These are phyloP conservation scores for Piloderma croceum DNA, from an alignment of 768 basidiomycete genomes.

Conservation along the genomic window DNA sequence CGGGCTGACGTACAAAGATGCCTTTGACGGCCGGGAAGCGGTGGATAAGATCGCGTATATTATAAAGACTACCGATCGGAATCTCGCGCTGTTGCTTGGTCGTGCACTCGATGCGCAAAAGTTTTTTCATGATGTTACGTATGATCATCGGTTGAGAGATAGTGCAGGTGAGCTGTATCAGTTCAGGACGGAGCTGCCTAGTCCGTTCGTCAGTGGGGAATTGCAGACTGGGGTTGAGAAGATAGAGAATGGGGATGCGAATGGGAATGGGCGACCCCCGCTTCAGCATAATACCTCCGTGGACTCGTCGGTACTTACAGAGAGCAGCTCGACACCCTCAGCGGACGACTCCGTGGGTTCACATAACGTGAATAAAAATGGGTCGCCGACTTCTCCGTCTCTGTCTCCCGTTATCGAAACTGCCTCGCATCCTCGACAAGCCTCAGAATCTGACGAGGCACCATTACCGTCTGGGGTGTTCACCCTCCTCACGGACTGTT, in stretches of 20 bases:
- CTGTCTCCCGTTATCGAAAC: conserved; percentile 20
- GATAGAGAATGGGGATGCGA: conserved; percentile 26
- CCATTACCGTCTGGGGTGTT: conserved; percentile 90
- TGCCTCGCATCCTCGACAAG: conserved; percentile 32
- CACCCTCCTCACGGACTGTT: conserved; percentile 94
- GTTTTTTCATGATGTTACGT: conserved; percentile 99
- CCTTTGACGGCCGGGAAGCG: conserved; percentile 95
- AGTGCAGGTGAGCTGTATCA: conserved; percentile 87
- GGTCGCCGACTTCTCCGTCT: conserved; percentile 24
- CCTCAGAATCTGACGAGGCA: conserved; percentile 51
- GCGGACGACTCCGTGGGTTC: conserved; percentile 29
- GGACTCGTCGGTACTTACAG: conserved; percentile 21
- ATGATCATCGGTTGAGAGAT: conserved; percentile 92
- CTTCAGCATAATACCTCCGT: conserved; percentile 12
- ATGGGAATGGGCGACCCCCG: conserved; percentile 12
- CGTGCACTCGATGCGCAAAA: conserved; percentile 96
- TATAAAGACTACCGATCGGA: conserved; percentile 97
- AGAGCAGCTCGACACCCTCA: conserved; percentile 9
- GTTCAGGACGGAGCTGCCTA: conserved; percentile 77
- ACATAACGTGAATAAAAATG: conserved; percentile 25
- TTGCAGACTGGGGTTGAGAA: conserved; percentile 36
- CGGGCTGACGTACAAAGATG: conserved; percentile 91
- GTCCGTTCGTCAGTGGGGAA: conserved; percentile 81
- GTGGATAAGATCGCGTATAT: conserved; percentile 97
- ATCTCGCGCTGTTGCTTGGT: conserved; percentile 90